These are phyloP conservation scores for Metarhizium album DNA, from an alignment of 2,329 filamentous ascomycete genomes.

Conservation along the genomic window DNA sequence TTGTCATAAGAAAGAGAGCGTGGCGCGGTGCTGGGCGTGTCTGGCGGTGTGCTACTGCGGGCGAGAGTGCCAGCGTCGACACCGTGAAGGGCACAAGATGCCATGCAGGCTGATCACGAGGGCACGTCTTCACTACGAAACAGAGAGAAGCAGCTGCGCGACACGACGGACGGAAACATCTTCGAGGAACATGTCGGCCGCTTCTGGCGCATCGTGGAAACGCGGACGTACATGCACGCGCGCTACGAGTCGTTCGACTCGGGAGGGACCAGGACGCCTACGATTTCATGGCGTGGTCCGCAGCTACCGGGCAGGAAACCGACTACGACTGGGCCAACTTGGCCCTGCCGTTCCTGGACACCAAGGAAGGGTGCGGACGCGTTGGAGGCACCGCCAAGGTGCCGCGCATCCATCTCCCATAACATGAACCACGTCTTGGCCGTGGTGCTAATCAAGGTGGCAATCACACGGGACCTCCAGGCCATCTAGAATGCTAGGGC, in stretches of 20 bases:
- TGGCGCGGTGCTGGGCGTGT: not conserved
- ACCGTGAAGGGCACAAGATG: not conserved
- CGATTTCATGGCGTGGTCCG: constrained; percentile 28
- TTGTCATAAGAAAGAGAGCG: constrained; percentile 3
- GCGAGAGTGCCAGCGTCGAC: not conserved
- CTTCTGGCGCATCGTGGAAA: constrained; percentile 30
- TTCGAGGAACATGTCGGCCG: not conserved
- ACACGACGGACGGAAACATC: not conserved
- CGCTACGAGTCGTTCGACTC: constrained; percentile 27
- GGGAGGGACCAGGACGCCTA: constrained; percentile 37
- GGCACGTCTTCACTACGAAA: not conserved
- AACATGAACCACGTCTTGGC: constrained; percentile 2
- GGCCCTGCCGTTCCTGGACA: constrained; percentile 18
- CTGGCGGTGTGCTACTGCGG: not conserved
- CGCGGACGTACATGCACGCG: constrained; percentile 32
- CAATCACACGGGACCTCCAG: constrained; percentile 13
- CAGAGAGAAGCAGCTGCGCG: not conserved
- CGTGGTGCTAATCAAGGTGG: constrained; percentile 15
- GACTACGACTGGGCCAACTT: constrained; percentile 13
- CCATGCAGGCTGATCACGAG: not conserved
- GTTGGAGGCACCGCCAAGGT: constrained; percentile 22
- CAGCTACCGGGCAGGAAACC: constrained; percentile 2
- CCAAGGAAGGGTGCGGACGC: constrained; percentile 25
- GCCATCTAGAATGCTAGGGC: constrained; percentile 8
- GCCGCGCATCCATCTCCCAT: not conserved